phyloP scores from a whole-genome alignment of 208 protist genomes.

The Acanthamoeba castellanii region DNA sequence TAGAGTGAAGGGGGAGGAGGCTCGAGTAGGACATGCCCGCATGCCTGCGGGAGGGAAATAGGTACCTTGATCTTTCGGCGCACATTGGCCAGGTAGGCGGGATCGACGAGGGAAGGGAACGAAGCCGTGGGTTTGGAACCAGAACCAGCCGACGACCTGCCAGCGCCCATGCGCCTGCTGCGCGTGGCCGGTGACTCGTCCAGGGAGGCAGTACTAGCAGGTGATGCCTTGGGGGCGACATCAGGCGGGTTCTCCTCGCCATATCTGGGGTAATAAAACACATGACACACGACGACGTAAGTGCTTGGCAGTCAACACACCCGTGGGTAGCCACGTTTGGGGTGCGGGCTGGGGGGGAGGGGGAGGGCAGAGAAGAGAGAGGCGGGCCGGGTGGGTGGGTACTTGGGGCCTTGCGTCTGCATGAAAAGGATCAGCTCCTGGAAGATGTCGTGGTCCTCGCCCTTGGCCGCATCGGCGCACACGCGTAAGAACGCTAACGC shows the following conservation, averaged over 20 bases:
- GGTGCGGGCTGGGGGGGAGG: too few species aligned
- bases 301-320: not conserved
- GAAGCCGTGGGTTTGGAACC: not conserved
- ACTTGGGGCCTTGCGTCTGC: conserved; percentile 1
- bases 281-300: too few species aligned
- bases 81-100: not conserved
- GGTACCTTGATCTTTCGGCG: not conserved
- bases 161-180: not conserved
- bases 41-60: not conserved
- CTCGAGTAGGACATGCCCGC: not conserved
- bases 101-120: not conserved
- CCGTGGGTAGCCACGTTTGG: too few species aligned
- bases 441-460: conserved; percentile 13
- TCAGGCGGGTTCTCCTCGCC: not conserved
- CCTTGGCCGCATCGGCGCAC: conserved; percentile 15
- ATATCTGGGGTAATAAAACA: not conserved
- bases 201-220: not conserved
- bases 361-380: not conserved
- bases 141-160: not conserved
- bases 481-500: not conserved
- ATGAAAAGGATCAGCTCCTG: conserved; percentile 10
- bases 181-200: not conserved
- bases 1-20: too few species aligned
- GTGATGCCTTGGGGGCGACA: not conserved
- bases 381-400: not conserved